A percentile compares a stretch with the other conserved stretches of the same genome.
Evolutionary conservation across 148 eudicot species (phyloP).

Genomic region (Oxyria digyna): DNA sequence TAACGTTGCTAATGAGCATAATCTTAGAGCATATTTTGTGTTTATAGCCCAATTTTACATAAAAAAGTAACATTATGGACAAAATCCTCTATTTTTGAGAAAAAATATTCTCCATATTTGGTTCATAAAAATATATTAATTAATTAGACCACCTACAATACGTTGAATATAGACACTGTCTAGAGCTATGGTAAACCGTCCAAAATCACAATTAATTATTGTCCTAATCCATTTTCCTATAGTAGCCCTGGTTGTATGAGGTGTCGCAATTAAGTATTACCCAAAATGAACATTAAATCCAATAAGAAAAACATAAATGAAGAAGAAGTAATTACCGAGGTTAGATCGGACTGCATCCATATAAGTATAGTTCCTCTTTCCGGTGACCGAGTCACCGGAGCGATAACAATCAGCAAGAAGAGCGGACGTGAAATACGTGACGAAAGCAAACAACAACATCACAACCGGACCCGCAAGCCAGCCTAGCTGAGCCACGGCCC

Average conservation of each 20-base stretch:
- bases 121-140: neutral
- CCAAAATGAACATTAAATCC: neutral
- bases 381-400: constrained; percentile 14
- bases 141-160: neutral
- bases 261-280: neutral
- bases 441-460: constrained; percentile 10
- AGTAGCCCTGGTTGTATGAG: too few relatives aligned
- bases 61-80: too few relatives aligned
- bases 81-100: too few relatives aligned
- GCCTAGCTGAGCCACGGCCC: constrained; percentile 15
- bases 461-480: constrained; percentile 12
- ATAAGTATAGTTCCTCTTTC: constrained; percentile 16
- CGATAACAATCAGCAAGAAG: constrained; percentile 14
- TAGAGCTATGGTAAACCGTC: neutral
- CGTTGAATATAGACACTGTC: neutral
- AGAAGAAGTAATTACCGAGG: neutral
- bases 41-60: too few relatives aligned
- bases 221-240: neutral
- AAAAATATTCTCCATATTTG: too few relatives aligned
- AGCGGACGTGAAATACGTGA: constrained; percentile 11
- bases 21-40: too few relatives aligned
- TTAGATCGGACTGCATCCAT: constrained; percentile 13
- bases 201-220: neutral
- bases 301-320: neutral
- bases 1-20: too few relatives aligned